Evolutionary conservation across 164 flowering plant species (phyloP), one percentile per base, ranked within the genome.

Genomic region (Platanus orientalis): DNA sequence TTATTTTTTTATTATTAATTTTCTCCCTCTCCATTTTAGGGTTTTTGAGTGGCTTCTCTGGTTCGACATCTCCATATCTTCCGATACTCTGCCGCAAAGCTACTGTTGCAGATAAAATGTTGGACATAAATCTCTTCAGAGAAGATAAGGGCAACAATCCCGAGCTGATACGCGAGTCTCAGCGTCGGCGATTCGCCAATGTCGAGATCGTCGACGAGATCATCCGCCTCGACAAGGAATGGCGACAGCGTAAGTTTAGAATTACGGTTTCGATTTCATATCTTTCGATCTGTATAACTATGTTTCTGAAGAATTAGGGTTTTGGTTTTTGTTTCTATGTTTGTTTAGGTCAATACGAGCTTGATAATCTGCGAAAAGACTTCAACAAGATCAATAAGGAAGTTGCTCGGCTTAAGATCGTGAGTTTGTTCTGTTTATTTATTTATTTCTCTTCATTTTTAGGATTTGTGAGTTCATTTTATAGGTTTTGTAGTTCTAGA

Each of bases 121-220:
- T 94, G 82, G 97, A 94, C 81, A 82, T 91, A 42, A 91, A 87
- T 65, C 71, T 94, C 6, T 88, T 94, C 73, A 76, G 98, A 62
- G 91, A 80, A 73, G 98, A 91, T 66, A 94, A 84, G 71, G 98
- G 93, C 4, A 24, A 71, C 57, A 78, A 89, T 62, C 97, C 98
- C 0, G 96, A 94, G 30, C 58, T 75, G 62, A 80, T 94, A 47
- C 83, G 96, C 9, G 97, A 89, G 60, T 94, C 98, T 0, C 95
- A 84, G 71, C 88, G 95, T 11, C 90, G 96, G 2, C 83, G 98
- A 21, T 94, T 76, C 62, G 87, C 87, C 29, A 68, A 63, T 34
- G 89, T 83, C 50, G 85, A 76, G 6, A 12, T 88, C 26, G 92
- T 94, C 59, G 96, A 94, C 72, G 88, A 91, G 60, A 80, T 94